Percentiles rank a stretch among this genome's conserved stretches.
Evolutionary conservation across 2,329 filamentous ascomycete species (phyloP).

Genomic region (Lachnellula occidentalis): DNA sequence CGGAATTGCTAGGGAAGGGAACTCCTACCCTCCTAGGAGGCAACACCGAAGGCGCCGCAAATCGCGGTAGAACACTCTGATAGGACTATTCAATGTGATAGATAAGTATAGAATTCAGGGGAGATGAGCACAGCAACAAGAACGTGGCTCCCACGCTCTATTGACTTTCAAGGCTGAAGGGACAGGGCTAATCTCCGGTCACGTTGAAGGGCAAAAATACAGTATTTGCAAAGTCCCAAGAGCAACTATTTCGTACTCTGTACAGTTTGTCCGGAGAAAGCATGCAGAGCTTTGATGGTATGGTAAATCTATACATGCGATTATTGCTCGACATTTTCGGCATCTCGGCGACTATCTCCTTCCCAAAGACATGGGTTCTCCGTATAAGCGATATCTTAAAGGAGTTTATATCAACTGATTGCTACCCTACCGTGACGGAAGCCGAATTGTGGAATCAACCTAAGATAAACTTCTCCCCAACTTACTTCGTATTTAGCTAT

Average conservation of each 20-base stretch:
- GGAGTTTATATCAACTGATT: no score
- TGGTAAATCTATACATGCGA: no score
- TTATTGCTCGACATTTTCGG: not conserved
- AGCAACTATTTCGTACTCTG: no score
- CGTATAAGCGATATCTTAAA: not conserved
- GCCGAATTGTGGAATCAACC: no score
- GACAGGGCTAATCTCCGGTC: not conserved
- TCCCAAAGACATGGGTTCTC: not conserved
- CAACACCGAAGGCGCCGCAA: not conserved
- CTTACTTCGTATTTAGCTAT: no score
- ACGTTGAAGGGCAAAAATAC: not conserved
- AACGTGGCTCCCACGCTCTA: not conserved
- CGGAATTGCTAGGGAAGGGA: not conserved
- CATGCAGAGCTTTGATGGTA: no score
- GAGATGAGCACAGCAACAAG: no score
- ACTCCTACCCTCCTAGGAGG: not conserved
- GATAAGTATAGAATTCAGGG: no score
- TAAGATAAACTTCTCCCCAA: no score
- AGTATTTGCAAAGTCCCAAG: not conserved
- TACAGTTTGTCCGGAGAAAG: no score
- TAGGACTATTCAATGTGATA: no score
- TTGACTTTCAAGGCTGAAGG: not conserved
- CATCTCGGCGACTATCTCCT: not conserved
- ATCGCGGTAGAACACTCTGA: not conserved
- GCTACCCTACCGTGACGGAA: no score